phyloP scores from a whole-genome alignment of 164 flowering plant genomes.

The Sedum album region DNA sequence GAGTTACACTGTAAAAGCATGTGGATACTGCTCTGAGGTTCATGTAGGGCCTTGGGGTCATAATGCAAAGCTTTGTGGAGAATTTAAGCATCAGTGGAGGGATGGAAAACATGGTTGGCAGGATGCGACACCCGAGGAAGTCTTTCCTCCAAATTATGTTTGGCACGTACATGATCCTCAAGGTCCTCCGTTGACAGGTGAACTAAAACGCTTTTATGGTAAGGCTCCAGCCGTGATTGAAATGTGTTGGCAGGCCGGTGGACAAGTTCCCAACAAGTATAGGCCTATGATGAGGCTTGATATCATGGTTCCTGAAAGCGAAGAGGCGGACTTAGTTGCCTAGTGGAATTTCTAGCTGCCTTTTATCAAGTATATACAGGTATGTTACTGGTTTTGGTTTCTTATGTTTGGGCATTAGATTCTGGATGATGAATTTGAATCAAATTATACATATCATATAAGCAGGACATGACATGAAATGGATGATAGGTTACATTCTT shows the following conservation, averaged over 20 bases:
- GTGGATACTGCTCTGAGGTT: conserved; percentile 94
- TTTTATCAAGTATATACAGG: neutral
- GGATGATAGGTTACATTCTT: too few relatives aligned
- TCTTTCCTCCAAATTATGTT: conserved; percentile 81
- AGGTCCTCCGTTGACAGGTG: conserved; percentile 57
- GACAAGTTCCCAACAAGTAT: conserved; percentile 47
- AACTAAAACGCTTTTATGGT: conserved; percentile 68
- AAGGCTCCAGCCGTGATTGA: conserved; percentile 95
- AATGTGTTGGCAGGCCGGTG: conserved; percentile 82
- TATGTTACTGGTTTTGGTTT: neutral
- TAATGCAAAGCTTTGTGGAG: conserved; percentile 83
- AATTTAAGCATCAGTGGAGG: conserved; percentile 91
- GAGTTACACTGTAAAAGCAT: conserved; percentile 79
- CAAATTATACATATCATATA: too few relatives aligned
- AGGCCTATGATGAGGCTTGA: conserved; percentile 95
- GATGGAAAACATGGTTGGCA: conserved; percentile 99
- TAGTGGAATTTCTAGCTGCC: conserved; percentile 15
- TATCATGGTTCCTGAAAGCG: conserved; percentile 71
- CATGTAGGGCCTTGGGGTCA: conserved; percentile 99
- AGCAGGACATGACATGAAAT: too few relatives aligned
- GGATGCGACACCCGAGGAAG: conserved; percentile 78
- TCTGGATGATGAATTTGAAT: too few relatives aligned
- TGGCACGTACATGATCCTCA: conserved; percentile 78
- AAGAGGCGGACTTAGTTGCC: conserved; percentile 58
- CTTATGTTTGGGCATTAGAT: neutral